Base-by-base conservation (phyloP, 441 rosid species). In the Gossypium laxum region DNA sequence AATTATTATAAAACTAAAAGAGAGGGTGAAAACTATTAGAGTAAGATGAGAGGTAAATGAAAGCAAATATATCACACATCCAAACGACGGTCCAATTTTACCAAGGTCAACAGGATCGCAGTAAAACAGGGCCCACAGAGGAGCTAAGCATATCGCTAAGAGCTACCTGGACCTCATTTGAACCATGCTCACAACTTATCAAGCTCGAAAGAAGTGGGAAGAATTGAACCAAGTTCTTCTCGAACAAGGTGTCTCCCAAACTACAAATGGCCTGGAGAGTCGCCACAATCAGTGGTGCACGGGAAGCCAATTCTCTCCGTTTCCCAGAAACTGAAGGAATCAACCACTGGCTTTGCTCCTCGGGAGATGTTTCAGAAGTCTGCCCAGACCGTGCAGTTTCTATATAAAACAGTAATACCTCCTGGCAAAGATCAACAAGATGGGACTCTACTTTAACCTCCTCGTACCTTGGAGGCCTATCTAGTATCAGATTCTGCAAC, bases 171-270 rank as follows among this genome's bases (percentile, higher is more conserved):
- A 95, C 95, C 79, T 95, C 98, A 34, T 69, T 83, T 4, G 98
- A 95, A 12, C 99, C 99, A 15, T 95, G 99, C 72, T 95, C 98
- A 60, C 99, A 92, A 79, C 90, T 80, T 78, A 95, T 77, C 85
- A 95, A 85, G 82, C 85, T 76, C 22, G 96, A 85, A 28, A 94
- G 84, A 45, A 92, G 89, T 0, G 98, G 97, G 59, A 94, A 91
- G 85, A 94, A 86, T 63, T 47, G 62, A 38, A 80, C 72, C 76
- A 93, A 68, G 82, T 90, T 82, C 84, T 88, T 90, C 85, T 91
- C 89, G 19, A 96, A 96, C 6, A 89, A 86, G 2, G 72, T 73
- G 14, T 90, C 96, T 32, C 85, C 97, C 86, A 93, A 57, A 69
- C 87, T 72, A 78, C 97, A 86, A 28, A 96, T 86, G 24, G 96